Percentiles rank a stretch among this genome's conserved stretches.
Conservation (phyloP, 345 rosid species). For the Adansonia digitata region DNA sequence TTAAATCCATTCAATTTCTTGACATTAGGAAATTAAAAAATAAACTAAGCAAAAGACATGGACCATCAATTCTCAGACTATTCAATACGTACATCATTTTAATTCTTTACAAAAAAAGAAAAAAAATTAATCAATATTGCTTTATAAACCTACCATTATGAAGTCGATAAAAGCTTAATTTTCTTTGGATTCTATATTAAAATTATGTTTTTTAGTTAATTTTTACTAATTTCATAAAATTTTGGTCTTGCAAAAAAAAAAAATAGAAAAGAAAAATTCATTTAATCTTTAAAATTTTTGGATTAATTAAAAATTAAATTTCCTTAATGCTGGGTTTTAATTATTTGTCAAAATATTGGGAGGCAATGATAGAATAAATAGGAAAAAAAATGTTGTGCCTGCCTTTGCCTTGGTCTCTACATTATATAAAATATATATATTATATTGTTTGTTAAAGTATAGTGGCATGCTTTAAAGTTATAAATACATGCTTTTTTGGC, state of each 20-base stretch:
- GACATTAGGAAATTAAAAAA: slow-evolving; percentile 6
- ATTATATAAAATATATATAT: too few relatives aligned
- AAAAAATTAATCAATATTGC: not conserved
- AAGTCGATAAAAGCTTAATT: not conserved
- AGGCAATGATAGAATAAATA: not conserved
- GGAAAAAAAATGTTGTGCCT: not conserved
- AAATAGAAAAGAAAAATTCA: too few relatives aligned
- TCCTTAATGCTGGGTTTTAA: not conserved
- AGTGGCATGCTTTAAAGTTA: not conserved
- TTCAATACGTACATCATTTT: not conserved
- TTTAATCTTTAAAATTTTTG: not conserved
- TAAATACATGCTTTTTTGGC: slow-evolving; percentile 12
- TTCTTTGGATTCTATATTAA: too few relatives aligned
- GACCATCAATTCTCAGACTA: not conserved
- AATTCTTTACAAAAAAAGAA: not conserved
- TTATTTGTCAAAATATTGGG: slow-evolving; percentile 8
- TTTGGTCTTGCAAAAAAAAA: too few relatives aligned
- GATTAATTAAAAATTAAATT: not conserved
- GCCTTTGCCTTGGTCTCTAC: slow-evolving; percentile 1
- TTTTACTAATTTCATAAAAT: too few relatives aligned
- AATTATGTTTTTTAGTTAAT: too few relatives aligned
- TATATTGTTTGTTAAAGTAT: not conserved
- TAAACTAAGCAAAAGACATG: not conserved
- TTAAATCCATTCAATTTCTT: not conserved
- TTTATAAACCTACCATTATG: not conserved